Conservation (phyloP, 164 flowering plant species). For the Akebia trifoliata region DNA sequence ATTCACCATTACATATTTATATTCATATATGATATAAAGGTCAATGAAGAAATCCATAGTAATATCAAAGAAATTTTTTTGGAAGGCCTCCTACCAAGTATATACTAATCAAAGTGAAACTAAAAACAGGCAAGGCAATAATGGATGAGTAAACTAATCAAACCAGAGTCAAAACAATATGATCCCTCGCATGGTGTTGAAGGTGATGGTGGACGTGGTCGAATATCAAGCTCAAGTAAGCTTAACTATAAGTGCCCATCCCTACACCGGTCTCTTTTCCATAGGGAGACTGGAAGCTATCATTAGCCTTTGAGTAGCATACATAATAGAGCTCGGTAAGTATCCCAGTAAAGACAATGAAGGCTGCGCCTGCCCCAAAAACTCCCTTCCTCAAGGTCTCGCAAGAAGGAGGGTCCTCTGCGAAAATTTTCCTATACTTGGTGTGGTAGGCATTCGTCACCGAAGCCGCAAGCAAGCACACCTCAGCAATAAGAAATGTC, state of each 20-base stretch:
- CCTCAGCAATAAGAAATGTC: slow-evolving; percentile 71
- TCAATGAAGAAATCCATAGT: no score
- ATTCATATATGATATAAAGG: no score
- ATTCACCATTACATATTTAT: no score
- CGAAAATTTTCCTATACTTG: slow-evolving; percentile 43
- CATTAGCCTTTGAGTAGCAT: slow-evolving; percentile 51
- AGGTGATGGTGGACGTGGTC: not conserved
- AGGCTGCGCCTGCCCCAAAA: slow-evolving; percentile 81
- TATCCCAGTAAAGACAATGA: slow-evolving; percentile 60
- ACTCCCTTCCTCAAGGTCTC: slow-evolving; percentile 67
- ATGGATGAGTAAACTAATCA: slow-evolving; percentile 1
- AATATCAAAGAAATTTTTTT: no score
- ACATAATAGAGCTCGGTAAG: slow-evolving; percentile 56
- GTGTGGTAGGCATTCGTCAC: slow-evolving; percentile 84
- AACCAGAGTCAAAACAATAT: slow-evolving; percentile 1
- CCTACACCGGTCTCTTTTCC: slow-evolving; percentile 35
- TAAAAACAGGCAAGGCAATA: not conserved
- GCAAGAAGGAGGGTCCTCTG: slow-evolving; percentile 42
- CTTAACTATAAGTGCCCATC: slow-evolving; percentile 51
- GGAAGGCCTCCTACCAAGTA: no score
- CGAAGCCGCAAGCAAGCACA: slow-evolving; percentile 77
- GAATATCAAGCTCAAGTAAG: not conserved
- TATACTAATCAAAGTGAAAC: no score
- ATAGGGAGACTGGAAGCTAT: slow-evolving; percentile 23
- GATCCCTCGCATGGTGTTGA: not conserved